Evolutionary conservation across 1,284 basidiomycete species (phyloP), one percentile per base, ranked within the genome.

Genomic region (Grifola frondosa): DNA sequence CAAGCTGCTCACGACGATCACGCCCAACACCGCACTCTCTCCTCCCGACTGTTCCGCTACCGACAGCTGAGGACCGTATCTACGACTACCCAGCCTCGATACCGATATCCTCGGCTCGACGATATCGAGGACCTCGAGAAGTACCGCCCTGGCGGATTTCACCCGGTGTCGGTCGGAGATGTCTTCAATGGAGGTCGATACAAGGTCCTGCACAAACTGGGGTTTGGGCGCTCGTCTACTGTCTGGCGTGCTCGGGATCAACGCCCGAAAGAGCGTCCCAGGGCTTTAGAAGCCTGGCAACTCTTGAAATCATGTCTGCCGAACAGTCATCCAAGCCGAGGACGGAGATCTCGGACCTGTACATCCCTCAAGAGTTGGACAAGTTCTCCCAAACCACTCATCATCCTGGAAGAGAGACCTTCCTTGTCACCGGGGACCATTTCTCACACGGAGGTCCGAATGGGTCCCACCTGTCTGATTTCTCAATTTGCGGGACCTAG

Each of bases 181-280:
- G 42, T 42, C 32, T 61, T 68, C 50, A 54, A 35, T 37, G 19
- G 57, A 21, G 58, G 62, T 3, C 62, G 68, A 28, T 71, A 64
- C 47, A 60, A 43, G 34, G 46, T 71, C 16, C 24, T 71, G 20
- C 65, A 70, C 46, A 70, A 70, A 54, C 62, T 71, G 1, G 68
- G 69, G 15, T 67, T 52, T 42, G 69, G 69, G 12, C 64, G 65
- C 11, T 66, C 61, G 7, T 68, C 69, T 24, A 70, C 68, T 22
- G 53, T 71, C 17, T 70, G 69, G 69, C 64, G 72, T 6, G 68
- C 64, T 17, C 62, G 64, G 37, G 64, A 69, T 39, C 52, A 54
- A 34, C 40, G 43, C n/a, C 24, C 40, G 7, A 13, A 6, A 16
- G 37, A 16, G 15, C 34, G 24, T 8, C 17, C 13, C 6, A 26